A percentile compares a stretch with the other conserved stretches of the same genome.
Evolutionary conservation across 768 basidiomycete genomes (phyloP).

Genomic region (Rhizopogon salebrosus): DNA sequence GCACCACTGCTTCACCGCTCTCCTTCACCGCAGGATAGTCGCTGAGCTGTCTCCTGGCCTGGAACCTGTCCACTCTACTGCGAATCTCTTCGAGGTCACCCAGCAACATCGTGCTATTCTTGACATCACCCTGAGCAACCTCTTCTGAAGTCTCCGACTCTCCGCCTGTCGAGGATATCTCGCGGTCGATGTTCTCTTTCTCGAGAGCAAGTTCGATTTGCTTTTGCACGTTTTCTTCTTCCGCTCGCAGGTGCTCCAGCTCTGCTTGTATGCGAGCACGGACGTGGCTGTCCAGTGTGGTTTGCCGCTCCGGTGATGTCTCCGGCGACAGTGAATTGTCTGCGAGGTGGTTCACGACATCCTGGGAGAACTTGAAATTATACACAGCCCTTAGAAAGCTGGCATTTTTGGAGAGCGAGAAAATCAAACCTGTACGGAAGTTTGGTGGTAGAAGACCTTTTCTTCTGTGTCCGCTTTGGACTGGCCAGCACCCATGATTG

Average conservation of each 20-base stretch:
- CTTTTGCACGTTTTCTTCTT: constrained; percentile 63
- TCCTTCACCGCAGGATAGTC: constrained; percentile 54
- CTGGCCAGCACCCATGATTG: constrained; percentile 61
- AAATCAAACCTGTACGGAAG: constrained; percentile 45
- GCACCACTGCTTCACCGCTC: constrained; percentile 53
- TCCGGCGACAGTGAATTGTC: constrained; percentile 56
- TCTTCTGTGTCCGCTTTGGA: constrained; percentile 54
- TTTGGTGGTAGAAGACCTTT: constrained; percentile 53
- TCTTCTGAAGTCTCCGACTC: constrained; percentile 31
- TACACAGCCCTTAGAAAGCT: not conserved
- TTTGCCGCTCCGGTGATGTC: constrained; percentile 64
- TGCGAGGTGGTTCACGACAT: constrained; percentile 75
- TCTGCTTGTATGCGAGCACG: constrained; percentile 68
- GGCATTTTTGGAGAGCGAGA: not conserved
- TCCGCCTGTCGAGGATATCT: constrained; percentile 48
- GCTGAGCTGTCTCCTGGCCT: constrained; percentile 46
- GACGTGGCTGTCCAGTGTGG: constrained; percentile 68
- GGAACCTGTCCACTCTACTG: constrained; percentile 67
- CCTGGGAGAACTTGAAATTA: constrained; percentile 65
- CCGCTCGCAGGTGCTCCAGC: constrained; percentile 55
- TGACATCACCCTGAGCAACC: constrained; percentile 37
- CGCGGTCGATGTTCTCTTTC: constrained; percentile 83
- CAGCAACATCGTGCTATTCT: constrained; percentile 56
- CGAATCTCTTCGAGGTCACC: constrained; percentile 75
- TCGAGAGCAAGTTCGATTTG: constrained; percentile 79